Evolutionary conservation across 495 filamentous ascomycete genomes (phyloP).

Genomic region (Podospora pseudoanserina): DNA sequence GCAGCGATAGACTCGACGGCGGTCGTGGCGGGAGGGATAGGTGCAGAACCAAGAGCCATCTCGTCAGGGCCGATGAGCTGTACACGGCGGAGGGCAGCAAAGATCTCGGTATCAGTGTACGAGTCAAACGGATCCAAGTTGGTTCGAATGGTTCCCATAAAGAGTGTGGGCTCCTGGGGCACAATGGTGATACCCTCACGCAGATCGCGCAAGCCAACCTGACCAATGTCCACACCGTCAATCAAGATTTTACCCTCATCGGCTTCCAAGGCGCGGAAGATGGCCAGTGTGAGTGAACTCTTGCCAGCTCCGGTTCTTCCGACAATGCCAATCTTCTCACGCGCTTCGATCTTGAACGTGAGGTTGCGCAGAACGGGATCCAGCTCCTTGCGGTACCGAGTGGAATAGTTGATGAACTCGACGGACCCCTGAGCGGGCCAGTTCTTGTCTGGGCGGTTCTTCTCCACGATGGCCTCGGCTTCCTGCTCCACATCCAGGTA

Average conservation of each 20-base stretch:
- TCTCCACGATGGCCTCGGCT: conserved; percentile 69
- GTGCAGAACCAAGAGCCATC: conserved; percentile 20
- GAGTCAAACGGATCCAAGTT: conserved; percentile 93
- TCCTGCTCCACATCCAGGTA: conserved; percentile 97
- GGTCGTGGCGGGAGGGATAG: conserved; percentile 20
- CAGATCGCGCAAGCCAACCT: conserved; percentile 86
- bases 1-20: conserved; percentile 17
- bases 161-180: conserved; percentile 95
- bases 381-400: conserved; percentile 82
- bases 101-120: conserved; percentile 91
- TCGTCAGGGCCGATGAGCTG: conserved; percentile 72
- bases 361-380: conserved; percentile 80
- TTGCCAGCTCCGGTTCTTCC: conserved; percentile 96
- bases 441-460: conserved; percentile 67
- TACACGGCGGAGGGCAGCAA: conserved; percentile 81
- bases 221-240: conserved; percentile 82
- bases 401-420: conserved; percentile 82
- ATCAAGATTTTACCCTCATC: conserved; percentile 87
- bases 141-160: conserved; percentile 89
- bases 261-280: conserved; percentile 97
- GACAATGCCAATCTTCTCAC: conserved; percentile 95
- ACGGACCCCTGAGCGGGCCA: conserved; percentile 89
- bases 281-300: conserved; percentile 87
- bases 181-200: conserved; percentile 95
- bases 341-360: conserved; percentile 78